Conservation (phyloP, 108 stramenopile genomes). For the Discostella stelligeroides region DNA sequence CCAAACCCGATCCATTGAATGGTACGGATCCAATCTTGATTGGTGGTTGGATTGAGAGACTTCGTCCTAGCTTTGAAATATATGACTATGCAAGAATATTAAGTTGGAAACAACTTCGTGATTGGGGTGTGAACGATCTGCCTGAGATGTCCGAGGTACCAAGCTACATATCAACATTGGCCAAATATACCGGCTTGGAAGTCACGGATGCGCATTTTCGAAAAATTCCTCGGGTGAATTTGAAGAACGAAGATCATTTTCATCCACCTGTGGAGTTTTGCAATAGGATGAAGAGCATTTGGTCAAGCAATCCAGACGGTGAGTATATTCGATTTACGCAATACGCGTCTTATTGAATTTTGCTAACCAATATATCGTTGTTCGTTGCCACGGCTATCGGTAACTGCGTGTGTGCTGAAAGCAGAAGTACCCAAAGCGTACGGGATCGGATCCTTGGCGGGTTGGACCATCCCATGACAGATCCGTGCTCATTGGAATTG, state of each 20-base stretch:
- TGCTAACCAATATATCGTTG: neutral
- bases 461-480: neutral
- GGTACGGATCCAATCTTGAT: conserved; percentile 22
- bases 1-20: conserved; percentile 29
- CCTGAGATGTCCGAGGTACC: conserved; percentile 34
- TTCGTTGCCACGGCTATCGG: too few species aligned
- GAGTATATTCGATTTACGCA: neutral
- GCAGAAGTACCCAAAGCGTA: conserved; percentile 29
- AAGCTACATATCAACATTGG: conserved; percentile 33
- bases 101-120: conserved; percentile 33
- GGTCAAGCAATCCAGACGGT: conserved; percentile 39
- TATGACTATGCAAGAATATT: conserved; percentile 51
- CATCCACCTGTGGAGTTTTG: conserved; percentile 50
- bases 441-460: conserved; percentile 41
- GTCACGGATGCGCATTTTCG: conserved; percentile 19
- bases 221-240: conserved; percentile 24
- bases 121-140: conserved; percentile 33
- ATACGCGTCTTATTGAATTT: neutral
- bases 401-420: conserved; percentile 1
- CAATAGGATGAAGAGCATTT: conserved; percentile 35
- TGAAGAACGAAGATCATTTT: conserved; percentile 35
- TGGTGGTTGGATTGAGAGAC: conserved; percentile 47
- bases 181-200: conserved; percentile 15
- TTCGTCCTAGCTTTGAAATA: conserved; percentile 44
- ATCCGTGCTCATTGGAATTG: too few species aligned